Conservation (phyloP, 179 eudicot genomes). For the Gypsophila paniculata region DNA sequence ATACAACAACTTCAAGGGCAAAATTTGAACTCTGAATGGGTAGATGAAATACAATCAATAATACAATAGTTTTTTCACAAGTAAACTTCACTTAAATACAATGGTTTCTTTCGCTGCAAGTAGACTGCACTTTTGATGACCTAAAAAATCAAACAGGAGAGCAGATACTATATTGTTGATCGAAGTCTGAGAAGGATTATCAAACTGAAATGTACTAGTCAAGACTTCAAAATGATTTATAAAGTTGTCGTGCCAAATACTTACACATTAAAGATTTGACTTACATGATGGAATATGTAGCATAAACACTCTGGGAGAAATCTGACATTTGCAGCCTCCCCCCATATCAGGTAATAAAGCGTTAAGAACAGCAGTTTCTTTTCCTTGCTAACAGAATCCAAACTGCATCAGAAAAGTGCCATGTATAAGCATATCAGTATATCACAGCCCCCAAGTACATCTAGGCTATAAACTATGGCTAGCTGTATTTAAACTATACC, state of each 20-base stretch:
- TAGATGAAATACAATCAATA: neutral
- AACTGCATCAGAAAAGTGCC: constrained; percentile 45
- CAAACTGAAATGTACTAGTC: neutral
- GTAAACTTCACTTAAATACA: neutral
- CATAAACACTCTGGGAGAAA: constrained; percentile 99
- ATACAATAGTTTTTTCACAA: neutral
- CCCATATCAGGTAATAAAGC: constrained; percentile 90
- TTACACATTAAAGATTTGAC: constrained; percentile 15
- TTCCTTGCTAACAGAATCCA: constrained; percentile 82
- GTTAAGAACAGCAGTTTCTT: constrained; percentile 73
- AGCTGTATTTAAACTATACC: neutral
- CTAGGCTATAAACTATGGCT: constrained; percentile 6
- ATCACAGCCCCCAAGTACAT: neutral
- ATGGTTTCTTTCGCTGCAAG: neutral
- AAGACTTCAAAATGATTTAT: neutral
- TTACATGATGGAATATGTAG: constrained; percentile 98
- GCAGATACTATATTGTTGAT: neutral
- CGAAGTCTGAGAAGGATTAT: constrained; percentile 3
- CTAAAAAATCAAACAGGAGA: constrained; percentile 1
- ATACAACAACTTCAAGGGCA: neutral
- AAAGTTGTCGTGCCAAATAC: neutral
- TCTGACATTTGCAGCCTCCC: constrained; percentile 90
- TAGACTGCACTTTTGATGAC: neutral
- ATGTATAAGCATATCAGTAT: constrained; percentile 15
- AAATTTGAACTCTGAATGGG: neutral